Evolutionary conservation across 1,284 basidiomycete species (phyloP), one percentile per base, ranked within the genome.

Genomic region (Chondrostereum purpureum): DNA sequence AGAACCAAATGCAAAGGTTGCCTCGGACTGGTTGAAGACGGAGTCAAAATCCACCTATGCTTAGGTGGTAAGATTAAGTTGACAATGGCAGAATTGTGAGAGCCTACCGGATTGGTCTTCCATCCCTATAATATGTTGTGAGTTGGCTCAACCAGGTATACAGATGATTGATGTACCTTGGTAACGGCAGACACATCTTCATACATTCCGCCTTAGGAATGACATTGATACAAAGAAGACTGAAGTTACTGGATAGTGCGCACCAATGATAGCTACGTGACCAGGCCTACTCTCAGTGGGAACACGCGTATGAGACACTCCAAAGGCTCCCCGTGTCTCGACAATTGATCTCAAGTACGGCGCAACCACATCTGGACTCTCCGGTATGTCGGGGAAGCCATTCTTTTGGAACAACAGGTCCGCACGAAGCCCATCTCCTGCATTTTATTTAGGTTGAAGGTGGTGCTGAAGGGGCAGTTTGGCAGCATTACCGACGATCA

Each of bases 171-270:
- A 49, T 68, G 53, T 64, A 82, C 80, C 79, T 84, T 88, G 51
- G 85, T 92, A 21, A 94, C 91, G 11, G 90, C 91, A 4, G 87
- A 90, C 4, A 92, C 89, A 55, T 94, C 90, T 62, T 94, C 92
- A 59, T 94, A 93, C 88, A 93, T 92, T 5, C 90, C 90, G 27
- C 76, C 82, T 84, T 39, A 24, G 12, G 13, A 11, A 14, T 35
- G 44, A 45, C 37, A 21, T 46, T 14, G 23, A 33, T 33, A 18
- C 20, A 39, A 16, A 35, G 10, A 14, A 12, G 17, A 21, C 10
- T 5, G 23, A 11, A 22, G 14, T 14, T 42, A 16, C 16, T 42
- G 20, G 45, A 42, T 39, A 45, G 34, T 4, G 34, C 19, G 16
- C 56, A 78, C 85, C 92, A 54, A 94, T 92, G 49, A 94, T 77